A percentile compares a stretch with the other conserved stretches of the same genome.
Evolutionary conservation across 139 green algal genomes (phyloP).

Genomic region (Microglena sp.): DNA sequence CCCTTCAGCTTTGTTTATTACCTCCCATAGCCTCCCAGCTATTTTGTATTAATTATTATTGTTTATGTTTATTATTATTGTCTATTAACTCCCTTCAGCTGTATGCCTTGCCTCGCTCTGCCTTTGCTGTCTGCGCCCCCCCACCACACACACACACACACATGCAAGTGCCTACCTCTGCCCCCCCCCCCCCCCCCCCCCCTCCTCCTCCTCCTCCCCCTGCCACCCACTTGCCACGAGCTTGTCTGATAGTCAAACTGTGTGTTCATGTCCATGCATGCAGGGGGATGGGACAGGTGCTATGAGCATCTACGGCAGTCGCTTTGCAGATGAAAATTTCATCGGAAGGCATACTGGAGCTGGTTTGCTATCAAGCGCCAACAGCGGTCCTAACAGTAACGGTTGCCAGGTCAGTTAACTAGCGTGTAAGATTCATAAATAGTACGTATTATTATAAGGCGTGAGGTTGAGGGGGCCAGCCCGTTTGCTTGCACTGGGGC

Average conservation of each 20-base stretch:
- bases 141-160: neutral
- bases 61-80: too few relatives aligned
- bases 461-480: too few relatives aligned
- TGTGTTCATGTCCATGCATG: neutral
- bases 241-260: too few relatives aligned
- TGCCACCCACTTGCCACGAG: too few relatives aligned
- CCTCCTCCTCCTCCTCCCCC: neutral
- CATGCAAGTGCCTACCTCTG: neutral
- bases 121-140: too few relatives aligned
- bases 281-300: conserved; percentile 87
- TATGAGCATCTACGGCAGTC: conserved; percentile 88
- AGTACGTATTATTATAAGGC: too few relatives aligned
- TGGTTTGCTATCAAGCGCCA: conserved; percentile 86
- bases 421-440: neutral
- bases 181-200: neutral
- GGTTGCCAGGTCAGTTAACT: conserved; percentile 52
- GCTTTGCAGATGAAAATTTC: conserved; percentile 94
- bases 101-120: too few relatives aligned
- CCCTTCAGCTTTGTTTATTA: too few relatives aligned
- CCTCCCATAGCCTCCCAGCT: too few relatives aligned
- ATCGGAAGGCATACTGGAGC: conserved; percentile 88
- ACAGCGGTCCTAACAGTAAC: conserved; percentile 75
- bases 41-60: too few relatives aligned
- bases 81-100: too few relatives aligned
- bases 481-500: too few relatives aligned